Evolutionary conservation across 768 basidiomycete species (phyloP), one percentile per base, ranked within the genome.

Genomic region (Rhodotorula babjevae): DNA sequence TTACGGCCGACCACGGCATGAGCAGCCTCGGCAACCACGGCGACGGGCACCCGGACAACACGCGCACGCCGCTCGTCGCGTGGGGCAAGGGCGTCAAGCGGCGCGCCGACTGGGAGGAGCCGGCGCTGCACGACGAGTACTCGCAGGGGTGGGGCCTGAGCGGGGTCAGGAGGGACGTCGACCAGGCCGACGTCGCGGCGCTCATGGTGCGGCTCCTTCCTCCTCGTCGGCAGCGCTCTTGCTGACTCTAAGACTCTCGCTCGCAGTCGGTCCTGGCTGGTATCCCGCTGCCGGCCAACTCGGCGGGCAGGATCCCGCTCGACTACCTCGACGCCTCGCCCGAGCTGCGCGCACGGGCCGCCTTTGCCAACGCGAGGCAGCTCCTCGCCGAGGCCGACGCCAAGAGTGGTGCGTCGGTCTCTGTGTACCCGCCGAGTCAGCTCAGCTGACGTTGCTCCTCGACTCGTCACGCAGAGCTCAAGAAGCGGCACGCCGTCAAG

Each of bases 1-100:
- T 91, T 79, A 93, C 90, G 5, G 90, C 92, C 0, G 92, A 93
- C 79, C 92, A 93, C 78, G 92, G 92, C 16, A 93, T 93, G 92
- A 90, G 89, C 9, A 85, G 84, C 46, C 89, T 91, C 65, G 92
- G 92, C 21, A 93, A 92, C 78, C 92, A 93, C 69, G 92, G 92
- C 9, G 92, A 93, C 72, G 92, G 92, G 50, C 90, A 92, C 77
- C 91, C 91, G 0, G 91, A 93, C 78, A 92, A 89, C 76, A 92
- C 91, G 12, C 86, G 90, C 57, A 93, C 92, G 3, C 92, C 92
- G 27, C 84, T 92, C 12, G 84, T 93, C 31, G 87, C 85, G 3
- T 93, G 92, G 92, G 92, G 92, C 0, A 84, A 86, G 49, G 91
- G 91, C 12, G 81, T 92, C 52, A 86, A 61, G 49, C 2, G n/a